Percentiles rank a stretch among this genome's conserved stretches.
phyloP scores from a whole-genome alignment of 306 rosid genomes.

The Clitoria ternatea region DNA sequence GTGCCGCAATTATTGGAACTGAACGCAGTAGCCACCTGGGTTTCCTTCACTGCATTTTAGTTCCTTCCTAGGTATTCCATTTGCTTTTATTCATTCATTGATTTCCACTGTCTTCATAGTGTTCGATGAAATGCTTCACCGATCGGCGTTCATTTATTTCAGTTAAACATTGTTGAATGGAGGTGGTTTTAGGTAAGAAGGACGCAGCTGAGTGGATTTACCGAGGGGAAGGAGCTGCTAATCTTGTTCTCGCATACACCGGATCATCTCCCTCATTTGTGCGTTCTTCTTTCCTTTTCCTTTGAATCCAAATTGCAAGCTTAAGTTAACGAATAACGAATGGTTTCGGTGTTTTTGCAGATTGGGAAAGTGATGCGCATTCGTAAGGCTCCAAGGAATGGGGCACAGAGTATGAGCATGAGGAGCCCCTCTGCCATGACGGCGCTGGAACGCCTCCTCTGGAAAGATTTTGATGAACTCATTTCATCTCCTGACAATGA shows the following conservation, averaged over 20 bases:
- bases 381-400: conserved; percentile 55
- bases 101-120: not conserved
- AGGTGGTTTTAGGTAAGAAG: conserved; percentile 33
- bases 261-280: conserved; percentile 70
- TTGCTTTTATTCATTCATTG: not conserved
- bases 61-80: not conserved
- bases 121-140: conserved; percentile 31
- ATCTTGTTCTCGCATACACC: conserved; percentile 70
- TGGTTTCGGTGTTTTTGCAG: conserved; percentile 27
- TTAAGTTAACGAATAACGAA: too few species aligned
- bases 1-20: not conserved
- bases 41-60: not conserved
- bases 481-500: conserved; percentile 52
- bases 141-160: not conserved
- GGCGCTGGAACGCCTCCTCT: conserved; percentile 50
- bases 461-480: conserved; percentile 60
- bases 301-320: not conserved
- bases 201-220: conserved; percentile 75
- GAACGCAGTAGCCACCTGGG: not conserved
- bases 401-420: not conserved
- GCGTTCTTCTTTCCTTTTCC: conserved; percentile 18
- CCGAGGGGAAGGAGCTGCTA: conserved; percentile 97
- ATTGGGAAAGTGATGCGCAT: conserved; percentile 84
- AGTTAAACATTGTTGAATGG: conserved; percentile 43
- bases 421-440: conserved; percentile 50